A percentile compares a stretch with the other conserved stretches of the same genome.
These are phyloP conservation scores for Nemania sp. DNA, from an alignment of 2,329 filamentous ascomycete genomes.

Conservation along the genomic window DNA sequence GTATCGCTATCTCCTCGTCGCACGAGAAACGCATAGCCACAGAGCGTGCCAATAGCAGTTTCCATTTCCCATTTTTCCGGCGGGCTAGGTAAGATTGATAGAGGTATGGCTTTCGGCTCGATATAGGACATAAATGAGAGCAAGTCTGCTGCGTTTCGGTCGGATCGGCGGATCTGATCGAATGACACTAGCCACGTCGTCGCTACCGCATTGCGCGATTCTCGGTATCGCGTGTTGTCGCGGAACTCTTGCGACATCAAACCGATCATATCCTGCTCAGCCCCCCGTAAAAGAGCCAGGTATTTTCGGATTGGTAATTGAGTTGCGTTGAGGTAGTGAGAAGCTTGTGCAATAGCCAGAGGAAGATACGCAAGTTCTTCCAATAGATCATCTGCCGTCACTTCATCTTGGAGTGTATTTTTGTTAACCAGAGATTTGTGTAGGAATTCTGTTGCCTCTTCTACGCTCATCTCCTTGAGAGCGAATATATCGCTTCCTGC, in stretches of 20 bases:
- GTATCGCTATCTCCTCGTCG: conserved; percentile 31
- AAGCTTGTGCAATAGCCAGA: conserved; percentile 48
- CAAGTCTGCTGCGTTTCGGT: conserved; percentile 41
- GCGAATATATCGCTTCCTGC: conserved; percentile 37
- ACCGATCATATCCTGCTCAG: conserved; percentile 39
- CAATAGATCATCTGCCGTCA: conserved; percentile 33
- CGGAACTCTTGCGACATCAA: conserved; percentile 43
- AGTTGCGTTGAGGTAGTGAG: conserved; percentile 39
- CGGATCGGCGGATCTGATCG: conserved; percentile 39
- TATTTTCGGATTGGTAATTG: background rate
- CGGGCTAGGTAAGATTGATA: conserved; percentile 38
- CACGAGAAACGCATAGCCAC: conserved; percentile 41
- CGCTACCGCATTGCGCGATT: conserved; percentile 43
- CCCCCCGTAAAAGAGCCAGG: conserved; percentile 36
- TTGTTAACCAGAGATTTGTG: conserved; percentile 41
- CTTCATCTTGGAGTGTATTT: conserved; percentile 30
- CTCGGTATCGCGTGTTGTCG: conserved; percentile 41
- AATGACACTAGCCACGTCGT: conserved; percentile 49
- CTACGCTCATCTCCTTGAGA: conserved; percentile 38
- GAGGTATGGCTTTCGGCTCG: conserved; percentile 46
- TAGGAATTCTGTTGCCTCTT: conserved; percentile 38
- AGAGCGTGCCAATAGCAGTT: conserved; percentile 41
- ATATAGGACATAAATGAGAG: conserved; percentile 48
- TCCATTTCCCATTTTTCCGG: conserved; percentile 28
- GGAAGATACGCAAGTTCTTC: conserved; percentile 46